Evolutionary conservation across 2,329 filamentous ascomycete species (phyloP), one percentile per base, ranked within the genome.

Genomic region (Pestalotiopsis sp.): DNA sequence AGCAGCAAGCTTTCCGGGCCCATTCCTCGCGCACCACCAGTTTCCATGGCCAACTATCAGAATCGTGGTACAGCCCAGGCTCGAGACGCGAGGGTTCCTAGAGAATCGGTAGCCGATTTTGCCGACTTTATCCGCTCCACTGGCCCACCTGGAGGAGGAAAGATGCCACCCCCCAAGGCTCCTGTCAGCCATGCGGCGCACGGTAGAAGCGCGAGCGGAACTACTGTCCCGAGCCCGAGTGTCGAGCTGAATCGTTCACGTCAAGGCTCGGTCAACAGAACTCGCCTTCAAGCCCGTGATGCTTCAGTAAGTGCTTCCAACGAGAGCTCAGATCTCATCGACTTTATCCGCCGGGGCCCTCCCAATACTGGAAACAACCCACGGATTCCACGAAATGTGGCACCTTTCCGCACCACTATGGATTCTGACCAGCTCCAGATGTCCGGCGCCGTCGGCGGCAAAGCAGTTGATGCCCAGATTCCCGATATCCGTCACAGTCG

Each of bases 341-440:
- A 98, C 78, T 98, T 99, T 79, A 97, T 99, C 72, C 91, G 95
- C 60, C 91, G 93, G 77, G 95, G 95, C 0, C 94, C 94, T 3
- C 91, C 93, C 0, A 78, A 83, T 59, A 82, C 84, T 41, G 85
- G 84, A 58, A 85, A 86, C 31, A 87, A 88, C 71, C 92, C 90
- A 69, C 90, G 93, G 27, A 96, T 97, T 70, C 92, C 94, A 57
- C 90, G 93, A 20, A 89, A 88, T n/a, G 91, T 96, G 13, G 94
- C 94, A 11, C 93, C 94, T 1, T 97, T 97, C 83, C 88, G 93
- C 67, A 91, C 87, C 45, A 95, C 94, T 0, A 92, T 95, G 86
- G 94, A 97, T 78, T 95, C 93, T 12, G 93, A 97, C 73, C 92
- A 96, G 71, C 70, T 76, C 59, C 74, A 76, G 61, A 86, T 93